Evolutionary conservation across 1,284 basidiomycete genomes (phyloP).

Genomic region (Moesziomyces antarcticus): DNA sequence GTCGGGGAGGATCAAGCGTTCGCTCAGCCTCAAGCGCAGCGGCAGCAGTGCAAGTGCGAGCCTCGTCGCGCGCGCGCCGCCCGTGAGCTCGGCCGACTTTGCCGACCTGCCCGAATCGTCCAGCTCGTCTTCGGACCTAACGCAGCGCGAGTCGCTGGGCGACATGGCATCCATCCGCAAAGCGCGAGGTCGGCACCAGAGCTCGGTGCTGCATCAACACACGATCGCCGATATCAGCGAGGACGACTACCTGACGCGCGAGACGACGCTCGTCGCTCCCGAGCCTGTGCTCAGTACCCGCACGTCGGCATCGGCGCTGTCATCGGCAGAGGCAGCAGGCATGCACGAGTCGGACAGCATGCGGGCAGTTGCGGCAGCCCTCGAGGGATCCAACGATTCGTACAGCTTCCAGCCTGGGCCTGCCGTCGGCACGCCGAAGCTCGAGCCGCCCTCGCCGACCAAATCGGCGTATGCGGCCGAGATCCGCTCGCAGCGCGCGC

Average conservation of each 20-base stretch:
- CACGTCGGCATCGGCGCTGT: neutral
- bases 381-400: constrained; percentile 21
- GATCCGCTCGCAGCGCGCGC: constrained; percentile 7
- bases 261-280: constrained; percentile 20
- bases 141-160: constrained; percentile 8
- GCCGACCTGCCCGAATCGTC: constrained; percentile 30
- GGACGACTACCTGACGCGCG: constrained; percentile 25
- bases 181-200: constrained; percentile 30
- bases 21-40: constrained; percentile 43
- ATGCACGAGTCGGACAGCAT: constrained; percentile 40
- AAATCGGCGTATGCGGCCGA: constrained; percentile 14
- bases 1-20: constrained; percentile 37
- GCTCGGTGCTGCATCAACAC: constrained; percentile 8
- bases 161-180: constrained; percentile 39
- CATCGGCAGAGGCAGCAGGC: neutral
- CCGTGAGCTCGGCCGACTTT: constrained; percentile 50
- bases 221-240: constrained; percentile 27
- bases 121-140: constrained; percentile 20
- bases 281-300: neutral
- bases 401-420: constrained; percentile 32
- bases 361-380: constrained; percentile 28
- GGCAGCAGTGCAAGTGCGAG: constrained; percentile 26
- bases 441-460: constrained; percentile 28
- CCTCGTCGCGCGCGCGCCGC: constrained; percentile 44
- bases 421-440: constrained; percentile 17